Evolutionary conservation across 495 filamentous ascomycete species (phyloP), one percentile per base, ranked within the genome.

Genomic region (Letharia columbiana): DNA sequence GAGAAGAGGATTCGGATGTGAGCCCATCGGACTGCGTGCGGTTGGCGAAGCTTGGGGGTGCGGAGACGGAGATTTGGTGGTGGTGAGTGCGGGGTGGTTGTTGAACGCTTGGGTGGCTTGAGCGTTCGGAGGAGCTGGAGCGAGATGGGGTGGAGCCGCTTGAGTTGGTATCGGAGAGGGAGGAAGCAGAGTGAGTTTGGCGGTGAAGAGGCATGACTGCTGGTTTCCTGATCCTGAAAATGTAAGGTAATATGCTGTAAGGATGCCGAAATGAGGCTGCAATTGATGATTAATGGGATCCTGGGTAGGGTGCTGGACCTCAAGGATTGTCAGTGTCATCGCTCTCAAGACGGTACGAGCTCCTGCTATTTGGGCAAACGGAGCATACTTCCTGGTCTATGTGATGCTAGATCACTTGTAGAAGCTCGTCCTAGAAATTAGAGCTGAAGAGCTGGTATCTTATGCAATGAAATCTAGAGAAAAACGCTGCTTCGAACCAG

Each of bases 131-230:
- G 44, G 31, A 7, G 40, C 60, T 54, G 61, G 64, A 70, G n/a
- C 56, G 41, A 1, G 68, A 66, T 9, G 70, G 69, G 66, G 47
- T 67, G 47, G 68, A 71, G 45, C 47, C 66, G 35, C 52, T 50
- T 4, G 23, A 61, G 28, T 60, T 74, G 41, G 61, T 72, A 63
- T 50, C 52, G 18, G 71, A 73, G 50, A 66, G 67, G 49, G 70
- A 74, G 66, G 63, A 61, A 17, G 68, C 20, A 20, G 65, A 63
- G 42, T 67, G 60, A 60, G 37, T 5, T 39, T 63, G 50, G 61
- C 13, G 64, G 60, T 31, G 60, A n/a, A 40, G 31, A 8, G 63
- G n/a, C 56, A 62, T 68, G 28, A 18, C 23, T 66, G 64, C 23
- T 62, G 28, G 1, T 18, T 47, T 64, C 11, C 8, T 65, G 17